Evolutionary conservation across 1,284 basidiomycete genomes (phyloP), one percentile per base, ranked within the genome.

Genomic region (Microbotryomycetes sp.): DNA sequence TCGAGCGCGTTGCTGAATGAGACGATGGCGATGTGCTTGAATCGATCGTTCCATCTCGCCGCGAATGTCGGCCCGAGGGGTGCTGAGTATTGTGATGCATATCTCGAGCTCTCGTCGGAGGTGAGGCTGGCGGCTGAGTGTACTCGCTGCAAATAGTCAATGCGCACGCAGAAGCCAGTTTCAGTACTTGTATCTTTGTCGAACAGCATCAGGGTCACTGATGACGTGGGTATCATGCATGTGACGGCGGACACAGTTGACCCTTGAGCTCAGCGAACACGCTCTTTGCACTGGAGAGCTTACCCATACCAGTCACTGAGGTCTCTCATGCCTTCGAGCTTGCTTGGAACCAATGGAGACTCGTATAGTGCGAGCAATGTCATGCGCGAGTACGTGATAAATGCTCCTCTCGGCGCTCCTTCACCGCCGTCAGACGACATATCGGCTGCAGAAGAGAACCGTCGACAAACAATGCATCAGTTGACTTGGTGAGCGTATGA

Each of bases 231-330:
- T n/a, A n/a, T n/a, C n/a, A n/a, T n/a, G n/a, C n/a, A n/a, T n/a
- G n/a, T n/a, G n/a, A n/a, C n/a, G n/a, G n/a, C n/a, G n/a, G n/a
- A n/a, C n/a, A n/a, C n/a, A n/a, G n/a, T n/a, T n/a, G n/a, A n/a
- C n/a, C n/a, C n/a, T n/a, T n/a, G n/a, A n/a, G n/a, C n/a, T n/a
- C n/a, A n/a, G n/a, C n/a, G n/a, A n/a, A n/a, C n/a, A n/a, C n/a
- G n/a, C n/a, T n/a, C n/a, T n/a, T n/a, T n/a, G n/a, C n/a, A n/a
- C n/a, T n/a, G n/a, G 36, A 19, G 36, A 15, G 42, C 65, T 31
- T 23, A 68, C 66, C 66, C 66, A 42, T 68, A 65, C 66, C 66
- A 68, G 19, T 68, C 66, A 1, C 51, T 23, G 14, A 68, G 47
- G 19, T 59, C 59, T 46, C 64, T 66, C 66, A 68, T 68, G 28